Evolutionary conservation across 345 rosid genomes (phyloP), one percentile per base, ranked within the genome.

Genomic region (Erucastrum elatum): DNA sequence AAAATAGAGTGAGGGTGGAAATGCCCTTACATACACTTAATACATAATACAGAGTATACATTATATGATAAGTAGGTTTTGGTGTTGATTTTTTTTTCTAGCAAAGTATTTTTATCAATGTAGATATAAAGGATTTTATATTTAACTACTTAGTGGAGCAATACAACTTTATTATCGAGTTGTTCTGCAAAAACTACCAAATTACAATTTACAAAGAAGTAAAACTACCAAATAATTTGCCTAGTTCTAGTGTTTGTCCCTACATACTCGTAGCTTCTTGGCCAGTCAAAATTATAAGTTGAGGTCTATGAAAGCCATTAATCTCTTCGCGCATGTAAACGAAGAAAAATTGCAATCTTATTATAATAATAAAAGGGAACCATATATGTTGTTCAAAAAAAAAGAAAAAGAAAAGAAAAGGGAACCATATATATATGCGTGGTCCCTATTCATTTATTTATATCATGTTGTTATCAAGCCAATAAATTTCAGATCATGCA

Each of bases 401-500:
- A 21, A 21, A 21, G 3, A 21, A 21, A 21, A 21, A 21, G 21
- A 21, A 21, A 21, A 21, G 21, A 21, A 21, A 30, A 30, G 33
- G 33, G 33, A 30, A 34, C 37, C 37, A 39, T 63, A 76, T 76
- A 77, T 62, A 68, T 68, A 76, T 69, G 75, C 29, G 51, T 77
- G 80, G 80, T 70, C 75, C 75, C 67, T 70, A 10, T 61, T 68
- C 62, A 31, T 58, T 46, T 68, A 39, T 16, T 75, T 29, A 16
- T 17, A 75, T 16, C 34, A 44, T 25, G 74, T 76, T 68, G n/a
- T 68, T 21, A 61, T 76, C 69, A 76, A 4, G 34, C 63, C 63
- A 46, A 31, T 53, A 70, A 51, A 63, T 63, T 77, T 63, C n/a
- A 63, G 80, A 77, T 70, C 75, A 77, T 77, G 70, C 56, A 70